Conservation (phyloP, 768 basidiomycete species). For the Lentinula lateritia region DNA sequence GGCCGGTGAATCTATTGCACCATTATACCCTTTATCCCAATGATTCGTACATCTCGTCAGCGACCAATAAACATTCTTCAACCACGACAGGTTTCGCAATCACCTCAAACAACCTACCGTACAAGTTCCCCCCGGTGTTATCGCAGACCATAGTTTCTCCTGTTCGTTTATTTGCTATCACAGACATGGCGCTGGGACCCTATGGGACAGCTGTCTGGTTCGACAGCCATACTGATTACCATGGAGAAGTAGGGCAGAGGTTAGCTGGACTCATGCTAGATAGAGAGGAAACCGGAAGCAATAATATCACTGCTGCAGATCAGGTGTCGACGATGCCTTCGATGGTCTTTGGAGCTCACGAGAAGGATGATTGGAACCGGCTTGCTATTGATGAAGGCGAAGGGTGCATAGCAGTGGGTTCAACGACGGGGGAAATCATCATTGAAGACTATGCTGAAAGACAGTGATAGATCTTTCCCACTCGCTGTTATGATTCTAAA, state of each 20-base stretch:
- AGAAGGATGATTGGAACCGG: conserved; percentile 44
- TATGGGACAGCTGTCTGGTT: conserved; percentile 65
- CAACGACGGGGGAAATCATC: neutral
- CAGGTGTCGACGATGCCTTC: conserved; percentile 21
- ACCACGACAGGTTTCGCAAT: neutral
- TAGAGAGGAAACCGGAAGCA: conserved; percentile 14
- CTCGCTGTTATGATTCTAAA: neutral
- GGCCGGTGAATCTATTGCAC: conserved; percentile 68
- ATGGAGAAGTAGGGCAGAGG: conserved; percentile 50
- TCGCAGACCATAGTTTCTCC: conserved; percentile 45
- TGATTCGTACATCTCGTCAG: conserved; percentile 21
- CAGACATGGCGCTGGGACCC: conserved; percentile 47
- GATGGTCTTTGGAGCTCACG: conserved; percentile 40
- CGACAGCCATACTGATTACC: conserved; percentile 53
- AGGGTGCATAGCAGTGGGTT: conserved; percentile 39
- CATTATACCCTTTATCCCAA: conserved; percentile 50
- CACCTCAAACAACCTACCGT: conserved; percentile 27
- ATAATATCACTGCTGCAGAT: conserved; percentile 19
- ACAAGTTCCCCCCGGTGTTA: conserved; percentile 26
- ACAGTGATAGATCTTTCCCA: neutral
- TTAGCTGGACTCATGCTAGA: conserved; percentile 40
- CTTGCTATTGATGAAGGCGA: conserved; percentile 43
- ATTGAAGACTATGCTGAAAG: neutral
- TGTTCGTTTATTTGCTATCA: conserved; percentile 49
- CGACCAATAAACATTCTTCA: neutral